Evolutionary conservation across 371 early-diverging fungal genomes (phyloP), one percentile per base, ranked within the genome.

Genomic region (Mortierella sp.): DNA sequence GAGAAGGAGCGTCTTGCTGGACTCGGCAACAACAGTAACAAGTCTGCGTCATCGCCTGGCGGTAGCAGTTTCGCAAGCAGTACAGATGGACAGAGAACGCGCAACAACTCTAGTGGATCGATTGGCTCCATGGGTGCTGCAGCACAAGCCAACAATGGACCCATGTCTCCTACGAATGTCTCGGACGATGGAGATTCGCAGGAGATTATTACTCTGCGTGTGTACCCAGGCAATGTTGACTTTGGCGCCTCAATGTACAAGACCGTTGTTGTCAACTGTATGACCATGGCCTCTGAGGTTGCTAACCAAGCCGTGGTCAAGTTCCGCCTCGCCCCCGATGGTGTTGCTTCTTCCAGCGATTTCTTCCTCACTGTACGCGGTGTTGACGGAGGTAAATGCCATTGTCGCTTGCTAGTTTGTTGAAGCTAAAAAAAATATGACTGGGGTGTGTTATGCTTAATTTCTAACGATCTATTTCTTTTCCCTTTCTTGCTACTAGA

Each of bases 141-240:
- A 9, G 70, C 71, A 16, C 13, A 38, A 1, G 26, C 24, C 13
- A 19, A 48, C 13, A 70, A 38, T 24, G 74, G 55, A 16, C 52
- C 58, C 44, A 26, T 73, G 74, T 78, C 42, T 38, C 42, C 42
- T 5, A 38, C 42, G 42, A 38, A 38, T 38, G 58, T 47, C 2
- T 71, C 31, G 21, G 76, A 77, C 54, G 47, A 44, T 8, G 80
- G 77, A 0, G 42, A 80, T 3, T 50, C 76, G 16, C 72, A 68
- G 26, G 87, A 86, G 4, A 71, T 82, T 71, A 70, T 86, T 65
- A 74, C 87, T 1, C 76, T 86, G 3, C 77, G 87, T 31, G 90
- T 92, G 13, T 93, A 90, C 80, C 90, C 93, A 11, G 93, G 91
- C 42, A 93, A 91, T 79, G 87, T 90, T 8, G 87, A 83, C 57